These are phyloP conservation scores for Rubroshorea leprosula DNA, from an alignment of 345 rosid species.

Conservation along the genomic window DNA sequence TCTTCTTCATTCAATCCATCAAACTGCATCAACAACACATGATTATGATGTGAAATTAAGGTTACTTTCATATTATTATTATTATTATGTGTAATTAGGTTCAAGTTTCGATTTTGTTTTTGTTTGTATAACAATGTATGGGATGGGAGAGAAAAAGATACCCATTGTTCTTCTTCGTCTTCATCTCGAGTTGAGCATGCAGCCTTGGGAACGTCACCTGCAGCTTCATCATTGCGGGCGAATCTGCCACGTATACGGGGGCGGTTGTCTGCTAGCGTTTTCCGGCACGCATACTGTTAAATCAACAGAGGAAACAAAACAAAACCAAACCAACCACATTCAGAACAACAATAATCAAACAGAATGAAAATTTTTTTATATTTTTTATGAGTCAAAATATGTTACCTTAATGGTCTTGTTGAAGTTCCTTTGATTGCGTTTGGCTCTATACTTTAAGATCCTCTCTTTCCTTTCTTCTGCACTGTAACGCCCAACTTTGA, in stretches of 20 bases:
- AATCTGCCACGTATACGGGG: constrained; percentile 95
- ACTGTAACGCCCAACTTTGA: constrained; percentile 73
- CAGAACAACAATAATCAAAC: not conserved
- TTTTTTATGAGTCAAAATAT: not conserved
- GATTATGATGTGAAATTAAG: too few relatives aligned
- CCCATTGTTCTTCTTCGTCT: constrained; percentile 65
- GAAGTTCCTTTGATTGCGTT: constrained; percentile 82
- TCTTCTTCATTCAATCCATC: constrained; percentile 54
- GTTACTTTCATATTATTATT: too few relatives aligned
- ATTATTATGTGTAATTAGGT: too few relatives aligned
- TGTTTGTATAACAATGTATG: too few relatives aligned
- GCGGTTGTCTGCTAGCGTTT: constrained; percentile 90
- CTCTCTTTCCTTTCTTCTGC: constrained; percentile 81
- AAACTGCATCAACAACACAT: constrained; percentile 23
- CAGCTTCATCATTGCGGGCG: constrained; percentile 77
- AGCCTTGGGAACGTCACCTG: constrained; percentile 53
- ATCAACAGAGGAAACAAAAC: constrained; percentile 11
- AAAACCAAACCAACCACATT: not conserved
- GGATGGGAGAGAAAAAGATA: constrained; percentile 6
- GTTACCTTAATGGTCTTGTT: constrained; percentile 83
- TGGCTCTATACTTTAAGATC: constrained; percentile 87
- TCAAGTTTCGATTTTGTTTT: too few relatives aligned
- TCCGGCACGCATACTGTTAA: constrained; percentile 80
- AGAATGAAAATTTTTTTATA: too few relatives aligned
- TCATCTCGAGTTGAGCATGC: constrained; percentile 50